Base-by-base conservation (phyloP, 1,284 basidiomycete species). In the Megacollybia platyphylla region DNA sequence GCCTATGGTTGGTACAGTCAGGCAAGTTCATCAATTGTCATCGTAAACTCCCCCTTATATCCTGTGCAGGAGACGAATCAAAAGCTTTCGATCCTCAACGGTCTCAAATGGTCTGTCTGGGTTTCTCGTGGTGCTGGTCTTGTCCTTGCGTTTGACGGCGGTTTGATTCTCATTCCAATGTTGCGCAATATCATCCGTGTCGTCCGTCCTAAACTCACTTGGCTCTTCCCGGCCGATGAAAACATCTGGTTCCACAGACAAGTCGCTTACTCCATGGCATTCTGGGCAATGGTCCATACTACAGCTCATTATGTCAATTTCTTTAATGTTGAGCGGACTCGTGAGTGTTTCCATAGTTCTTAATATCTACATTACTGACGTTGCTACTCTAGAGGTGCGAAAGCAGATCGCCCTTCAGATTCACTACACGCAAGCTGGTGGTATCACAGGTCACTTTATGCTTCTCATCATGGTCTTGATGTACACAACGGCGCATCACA, bases 171-270 rank as follows among this genome's bases (percentile, higher is more conserved):
- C 43, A 55, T 93, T 36, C 89, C 89, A 31, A 83, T 91, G 78
- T 58, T 90, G 47, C 81, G 88, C 53, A 91, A 91, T 56, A 61
- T 87, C 52, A 77, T 92, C 56, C 80, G 82, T 46, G 62, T 87
- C 49, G 61, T 91, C 49, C 79, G 89, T 30, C 89, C 88, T 27
- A 79, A 70, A 51, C 54, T 90, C 39, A 63, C 75, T 7, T 83
- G 82, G 75, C 63, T 86, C 40, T 79, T 91, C 66, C 87, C 88
- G 18, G 81, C 84, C 46, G 88, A 92, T 59, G 88, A 91, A 65
- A 88, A 87, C 53, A 82, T 91, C 54, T 89, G 87, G 88, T 88
- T 90, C 68, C 89, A 93, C 59, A 70, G 87, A 47, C 88, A 92
- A 54, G 86, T 90, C 34, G 89, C 89, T 8, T 92, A 92, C 58